Evolutionary conservation across 2,329 filamentous ascomycete species (phyloP).

Genomic region (Ophiostoma fasciatum): DNA sequence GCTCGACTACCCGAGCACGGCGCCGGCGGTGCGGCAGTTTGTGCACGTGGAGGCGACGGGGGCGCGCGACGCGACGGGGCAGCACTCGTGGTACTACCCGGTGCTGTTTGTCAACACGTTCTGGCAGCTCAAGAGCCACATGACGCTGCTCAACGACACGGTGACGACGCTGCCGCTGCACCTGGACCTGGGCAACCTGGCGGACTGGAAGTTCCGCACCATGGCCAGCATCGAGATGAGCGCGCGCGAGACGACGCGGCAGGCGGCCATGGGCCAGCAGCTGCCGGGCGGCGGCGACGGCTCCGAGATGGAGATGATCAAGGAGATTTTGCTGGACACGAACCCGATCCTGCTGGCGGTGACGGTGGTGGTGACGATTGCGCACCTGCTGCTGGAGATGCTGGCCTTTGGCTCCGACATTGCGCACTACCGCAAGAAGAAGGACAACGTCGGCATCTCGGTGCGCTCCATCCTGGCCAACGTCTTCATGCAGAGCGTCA

Average conservation of each 20-base stretch:
- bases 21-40: constrained; percentile 63
- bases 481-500: constrained; percentile 91
- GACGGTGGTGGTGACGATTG: constrained; percentile 69
- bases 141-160: constrained; percentile 83
- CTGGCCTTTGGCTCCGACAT: constrained; percentile 97
- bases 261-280: constrained; percentile 58
- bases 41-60: constrained; percentile 66
- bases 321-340: constrained; percentile 85
- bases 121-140: constrained; percentile 87
- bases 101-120: constrained; percentile 90
- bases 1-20: constrained; percentile 48
- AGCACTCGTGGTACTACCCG: constrained; percentile 88
- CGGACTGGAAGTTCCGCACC: constrained; percentile 79
- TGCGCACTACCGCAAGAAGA: constrained; percentile 97
- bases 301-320: constrained; percentile 91
- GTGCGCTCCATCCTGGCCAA: constrained; percentile 93
- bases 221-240: constrained; percentile 76
- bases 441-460: constrained; percentile 94
- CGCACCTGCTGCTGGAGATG: constrained; percentile 91
- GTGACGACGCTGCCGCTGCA: constrained; percentile 69
- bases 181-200: constrained; percentile 68
- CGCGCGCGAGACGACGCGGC: constrained; percentile 66
- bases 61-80: constrained; percentile 67
- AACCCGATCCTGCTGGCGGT: constrained; percentile 81
- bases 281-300: constrained; percentile 73